Evolutionary conservation across 192 early-diverging fungal genomes (phyloP).

Genomic region (Mortierella claussenii): DNA sequence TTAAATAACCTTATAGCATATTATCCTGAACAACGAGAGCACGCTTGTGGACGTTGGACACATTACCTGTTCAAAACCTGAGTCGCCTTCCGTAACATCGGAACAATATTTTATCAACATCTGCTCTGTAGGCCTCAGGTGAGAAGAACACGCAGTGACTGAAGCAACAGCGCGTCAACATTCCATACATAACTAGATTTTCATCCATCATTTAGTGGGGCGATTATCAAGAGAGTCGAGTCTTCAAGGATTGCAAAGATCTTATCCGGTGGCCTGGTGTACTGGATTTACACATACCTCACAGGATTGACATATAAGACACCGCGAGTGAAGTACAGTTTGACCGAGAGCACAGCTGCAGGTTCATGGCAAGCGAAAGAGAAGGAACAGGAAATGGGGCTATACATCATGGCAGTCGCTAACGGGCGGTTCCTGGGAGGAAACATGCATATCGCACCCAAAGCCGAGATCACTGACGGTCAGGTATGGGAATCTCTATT

Average conservation of each 20-base stretch:
- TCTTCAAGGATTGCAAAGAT: conserved; percentile 36
- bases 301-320: conserved; percentile 27
- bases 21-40: conserved; percentile 24
- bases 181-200: not conserved
- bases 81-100: conserved; percentile 3
- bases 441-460: conserved; percentile 49
- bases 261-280: conserved; percentile 34
- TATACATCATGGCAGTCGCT: conserved; percentile 49
- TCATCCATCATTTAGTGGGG: conserved; percentile 12
- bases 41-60: conserved; percentile 36
- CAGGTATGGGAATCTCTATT: conserved; percentile 10
- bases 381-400: conserved; percentile 20
- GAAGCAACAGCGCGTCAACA: not conserved
- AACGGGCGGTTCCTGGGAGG: conserved; percentile 37
- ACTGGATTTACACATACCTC: conserved; percentile 50
- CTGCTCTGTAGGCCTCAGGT: conserved; percentile 43
- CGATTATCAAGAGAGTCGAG: conserved; percentile 39
- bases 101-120: conserved; percentile 49
- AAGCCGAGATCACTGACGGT: conserved; percentile 23
- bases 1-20: conserved; percentile 5
- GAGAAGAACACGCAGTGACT: not conserved
- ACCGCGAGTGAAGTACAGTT: conserved; percentile 27
- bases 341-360: not conserved
- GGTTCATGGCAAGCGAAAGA: not conserved
- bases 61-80: conserved; percentile 14